These are phyloP conservation scores for Melaleuca quinquenervia DNA, from an alignment of 345 rosid species.

Conservation along the genomic window DNA sequence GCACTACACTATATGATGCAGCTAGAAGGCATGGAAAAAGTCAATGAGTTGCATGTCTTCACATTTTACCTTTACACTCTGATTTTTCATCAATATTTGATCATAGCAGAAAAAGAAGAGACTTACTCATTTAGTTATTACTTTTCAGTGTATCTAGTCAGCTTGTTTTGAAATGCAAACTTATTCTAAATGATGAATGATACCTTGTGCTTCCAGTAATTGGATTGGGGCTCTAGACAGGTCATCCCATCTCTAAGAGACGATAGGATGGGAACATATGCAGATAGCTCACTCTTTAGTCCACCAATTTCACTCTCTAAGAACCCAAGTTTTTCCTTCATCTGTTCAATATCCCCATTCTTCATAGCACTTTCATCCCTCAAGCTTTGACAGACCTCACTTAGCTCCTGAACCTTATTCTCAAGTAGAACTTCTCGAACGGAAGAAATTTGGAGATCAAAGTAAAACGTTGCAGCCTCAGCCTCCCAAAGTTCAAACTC, in stretches of 20 bases:
- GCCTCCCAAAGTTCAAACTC: conserved; percentile 88
- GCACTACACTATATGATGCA: background rate
- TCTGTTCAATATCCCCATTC: conserved; percentile 32
- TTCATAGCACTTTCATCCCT: conserved; percentile 29
- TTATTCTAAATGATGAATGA: background rate
- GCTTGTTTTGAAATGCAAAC: background rate
- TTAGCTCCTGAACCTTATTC: conserved; percentile 44
- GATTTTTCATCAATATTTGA: background rate
- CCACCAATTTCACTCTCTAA: conserved; percentile 55
- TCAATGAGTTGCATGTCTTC: background rate
- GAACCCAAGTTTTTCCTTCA: conserved; percentile 47
- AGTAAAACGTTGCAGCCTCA: conserved; percentile 83
- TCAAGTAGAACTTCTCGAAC: conserved; percentile 65
- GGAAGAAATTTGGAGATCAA: conserved; percentile 69
- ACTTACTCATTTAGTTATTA: background rate
- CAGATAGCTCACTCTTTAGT: conserved; percentile 40
- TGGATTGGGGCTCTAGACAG: conserved; percentile 43
- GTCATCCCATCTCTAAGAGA: conserved; percentile 41
- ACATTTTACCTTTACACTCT: background rate
- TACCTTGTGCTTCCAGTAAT: conserved; percentile 9
- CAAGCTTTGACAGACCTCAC: conserved; percentile 39
- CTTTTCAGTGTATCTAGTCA: background rate
- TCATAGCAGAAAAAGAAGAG: background rate
- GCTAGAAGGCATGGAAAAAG: background rate
- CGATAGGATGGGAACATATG: conserved; percentile 47